Conservation (phyloP, 2,329 filamentous ascomycete genomes). For the Xylariaceae sp. region DNA sequence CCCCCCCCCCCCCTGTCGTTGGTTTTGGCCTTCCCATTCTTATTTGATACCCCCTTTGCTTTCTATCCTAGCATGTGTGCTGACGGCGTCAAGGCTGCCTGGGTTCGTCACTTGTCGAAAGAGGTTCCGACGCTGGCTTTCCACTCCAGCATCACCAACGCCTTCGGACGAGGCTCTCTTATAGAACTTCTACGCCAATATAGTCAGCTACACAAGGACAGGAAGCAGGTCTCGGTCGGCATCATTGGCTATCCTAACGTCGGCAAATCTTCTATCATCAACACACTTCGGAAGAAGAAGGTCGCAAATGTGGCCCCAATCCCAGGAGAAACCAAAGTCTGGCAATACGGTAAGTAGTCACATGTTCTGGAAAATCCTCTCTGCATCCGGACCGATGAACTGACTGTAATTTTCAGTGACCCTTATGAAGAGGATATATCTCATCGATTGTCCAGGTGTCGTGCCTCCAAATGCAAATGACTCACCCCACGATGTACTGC, state of each 20-base stretch:
- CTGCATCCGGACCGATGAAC: no score
- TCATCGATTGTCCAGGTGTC: slow-evolving; percentile 95
- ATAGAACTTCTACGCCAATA: slow-evolving; percentile 92
- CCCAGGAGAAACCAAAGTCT: slow-evolving; percentile 93
- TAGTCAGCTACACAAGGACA: slow-evolving; percentile 75
- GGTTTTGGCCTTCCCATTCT: slow-evolving; percentile 6
- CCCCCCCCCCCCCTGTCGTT: neutral
- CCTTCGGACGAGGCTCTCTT: slow-evolving; percentile 90
- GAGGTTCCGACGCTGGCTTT: slow-evolving; percentile 93
- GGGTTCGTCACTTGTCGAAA: slow-evolving; percentile 82
- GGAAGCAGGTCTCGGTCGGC: slow-evolving; percentile 59
- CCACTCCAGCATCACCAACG: slow-evolving; percentile 89
- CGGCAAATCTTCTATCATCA: slow-evolving; percentile 95
- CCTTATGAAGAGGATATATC: slow-evolving; percentile 82
- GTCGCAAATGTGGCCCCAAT: slow-evolving; percentile 91
- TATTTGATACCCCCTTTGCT: neutral
- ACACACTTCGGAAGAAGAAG: slow-evolving; percentile 89
- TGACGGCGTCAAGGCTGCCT: slow-evolving; percentile 70
- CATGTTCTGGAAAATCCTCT: no score
- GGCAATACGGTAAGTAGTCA: no score
- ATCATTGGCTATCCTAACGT: slow-evolving; percentile 85
- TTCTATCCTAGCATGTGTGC: slow-evolving; percentile 1
- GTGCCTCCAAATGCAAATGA: slow-evolving; percentile 84
- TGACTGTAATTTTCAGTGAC: no score
- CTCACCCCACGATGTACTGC: slow-evolving; percentile 76